Conservation (phyloP, 257 asterid species). For the Scutellaria barbata region DNA sequence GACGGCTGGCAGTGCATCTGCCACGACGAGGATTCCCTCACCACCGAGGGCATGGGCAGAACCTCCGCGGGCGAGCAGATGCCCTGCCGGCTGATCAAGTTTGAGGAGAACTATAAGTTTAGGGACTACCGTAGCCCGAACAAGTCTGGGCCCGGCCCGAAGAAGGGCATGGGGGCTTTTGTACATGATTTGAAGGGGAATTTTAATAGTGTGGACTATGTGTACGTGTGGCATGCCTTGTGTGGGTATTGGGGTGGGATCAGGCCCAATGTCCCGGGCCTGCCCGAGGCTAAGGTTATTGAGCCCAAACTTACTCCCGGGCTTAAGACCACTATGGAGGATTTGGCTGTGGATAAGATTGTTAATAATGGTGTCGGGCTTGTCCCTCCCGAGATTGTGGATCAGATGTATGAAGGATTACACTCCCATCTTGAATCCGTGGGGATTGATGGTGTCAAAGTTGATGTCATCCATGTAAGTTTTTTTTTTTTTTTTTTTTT, state of each 20-base stretch:
- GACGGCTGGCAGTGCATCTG: slow-evolving; percentile 97
- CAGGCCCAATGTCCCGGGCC: slow-evolving; percentile 55
- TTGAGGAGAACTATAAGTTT: slow-evolving; percentile 80
- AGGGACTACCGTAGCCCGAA: slow-evolving; percentile 68
- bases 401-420: slow-evolving; percentile 73
- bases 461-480: slow-evolving; percentile 88
- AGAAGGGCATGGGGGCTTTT: slow-evolving; percentile 82
- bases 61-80: slow-evolving; percentile 96
- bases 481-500: background rate
- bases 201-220: slow-evolving; percentile 67
- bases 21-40: slow-evolving; percentile 86
- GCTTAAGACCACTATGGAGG: slow-evolving; percentile 86
- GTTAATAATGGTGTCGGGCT: slow-evolving; percentile 89
- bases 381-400: slow-evolving; percentile 77
- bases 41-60: slow-evolving; percentile 76
- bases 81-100: slow-evolving; percentile 85
- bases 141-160: slow-evolving; percentile 46
- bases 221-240: slow-evolving; percentile 94
- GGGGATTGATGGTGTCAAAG: slow-evolving; percentile 95
- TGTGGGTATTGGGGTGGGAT: slow-evolving; percentile 99
- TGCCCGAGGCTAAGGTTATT: slow-evolving; percentile 70
- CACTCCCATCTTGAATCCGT: slow-evolving; percentile 84
- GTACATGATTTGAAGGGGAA: slow-evolving; percentile 66
- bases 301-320: slow-evolving; percentile 79
- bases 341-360: slow-evolving; percentile 88